Base-by-base conservation (phyloP, 2,329 filamentous ascomycete genomes). In the Pseudogymnoascus sp. region DNA sequence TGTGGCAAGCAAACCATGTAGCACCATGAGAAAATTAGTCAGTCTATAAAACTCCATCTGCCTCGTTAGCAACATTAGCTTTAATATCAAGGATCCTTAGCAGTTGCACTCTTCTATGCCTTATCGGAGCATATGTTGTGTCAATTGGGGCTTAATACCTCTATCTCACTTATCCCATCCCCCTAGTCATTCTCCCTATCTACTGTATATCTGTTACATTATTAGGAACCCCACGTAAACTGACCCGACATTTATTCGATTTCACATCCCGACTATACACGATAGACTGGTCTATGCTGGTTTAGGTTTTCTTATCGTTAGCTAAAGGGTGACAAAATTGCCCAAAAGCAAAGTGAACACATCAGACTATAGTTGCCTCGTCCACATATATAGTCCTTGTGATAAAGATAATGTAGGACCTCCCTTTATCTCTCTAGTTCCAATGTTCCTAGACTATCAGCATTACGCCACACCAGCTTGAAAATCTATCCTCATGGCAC, bases 401-500 rank as follows among this genome's bases (percentile, higher is more conserved):
- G 12, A n/a, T 34, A 34, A 34, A n/a, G 33, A 34, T 6, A 34
- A 34, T 34, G 5, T 34, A 5, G 33, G n/a, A 34, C 33, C n/a
- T 34, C 33, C 12, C 33, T 34, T 34, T 34, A 34, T 34, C 33
- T 34, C 33, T 34, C 33, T 34, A 34, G 33, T 34, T 34, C 12
- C 33, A 34, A 34, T 34, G 33, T 13, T n/a, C 33, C 33, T 34
- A 34, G 33, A n/a, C 33, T 34, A 34, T 34, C 33, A 34, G 33
- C 13, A n/a, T 34, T n/a, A 34, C 10, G 33, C 33, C 33, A 34
- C 12, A 34, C 12, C 33, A 34, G n/a, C 33, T n/a, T 34, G 12
- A 34, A 34, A 13, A 34, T 34, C 33, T 19, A 48, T 19, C 39
- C 3, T 26, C 39, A 21, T 48, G 39, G 39, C 39, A 7, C 82